Evolutionary conservation across 768 basidiomycete genomes (phyloP).

Genomic region (Rhizopogon vinicolor): DNA sequence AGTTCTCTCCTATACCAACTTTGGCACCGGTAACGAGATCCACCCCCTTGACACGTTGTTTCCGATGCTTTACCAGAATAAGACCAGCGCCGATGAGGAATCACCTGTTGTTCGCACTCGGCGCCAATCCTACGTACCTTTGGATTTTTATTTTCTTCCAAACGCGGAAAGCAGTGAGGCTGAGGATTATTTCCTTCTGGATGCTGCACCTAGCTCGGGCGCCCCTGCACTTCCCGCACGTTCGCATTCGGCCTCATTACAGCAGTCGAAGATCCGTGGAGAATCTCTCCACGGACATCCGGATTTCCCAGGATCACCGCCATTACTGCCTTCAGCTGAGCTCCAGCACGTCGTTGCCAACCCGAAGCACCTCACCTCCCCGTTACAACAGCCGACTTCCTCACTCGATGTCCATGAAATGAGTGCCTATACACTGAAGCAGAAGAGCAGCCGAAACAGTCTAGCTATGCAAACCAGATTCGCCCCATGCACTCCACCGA

Average conservation of each 20-base stretch:
- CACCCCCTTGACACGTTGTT: constrained; percentile 21
- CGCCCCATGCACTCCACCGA: constrained; percentile 16
- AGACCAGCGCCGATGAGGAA: constrained; percentile 8
- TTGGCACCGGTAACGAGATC: neutral
- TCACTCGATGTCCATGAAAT: neutral
- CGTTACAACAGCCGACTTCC: neutral
- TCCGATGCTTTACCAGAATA: constrained; percentile 7
- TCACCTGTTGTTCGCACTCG: constrained; percentile 22
- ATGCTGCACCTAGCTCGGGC: neutral
- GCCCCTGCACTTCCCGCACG: constrained; percentile 2
- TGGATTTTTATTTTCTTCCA: constrained; percentile 7
- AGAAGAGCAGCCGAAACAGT: constrained; percentile 9
- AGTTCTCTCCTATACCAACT: neutral
- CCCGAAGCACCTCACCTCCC: neutral
- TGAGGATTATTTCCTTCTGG: constrained; percentile 7
- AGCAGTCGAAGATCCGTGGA: constrained; percentile 1
- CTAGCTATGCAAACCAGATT: constrained; percentile 9
- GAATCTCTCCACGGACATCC: constrained; percentile 19
- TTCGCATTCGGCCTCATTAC: constrained; percentile 1
- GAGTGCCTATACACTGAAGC: neutral
- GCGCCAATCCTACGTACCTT: constrained; percentile 6
- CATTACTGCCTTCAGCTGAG: constrained; percentile 4
- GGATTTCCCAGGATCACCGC: constrained; percentile 20
- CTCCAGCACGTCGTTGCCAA: neutral
- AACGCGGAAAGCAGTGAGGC: constrained; percentile 6